Evolutionary conservation across 2,329 filamentous ascomycete genomes (phyloP), one percentile per base, ranked within the genome.

Genomic region (Chaetomiaceae sp.): DNA sequence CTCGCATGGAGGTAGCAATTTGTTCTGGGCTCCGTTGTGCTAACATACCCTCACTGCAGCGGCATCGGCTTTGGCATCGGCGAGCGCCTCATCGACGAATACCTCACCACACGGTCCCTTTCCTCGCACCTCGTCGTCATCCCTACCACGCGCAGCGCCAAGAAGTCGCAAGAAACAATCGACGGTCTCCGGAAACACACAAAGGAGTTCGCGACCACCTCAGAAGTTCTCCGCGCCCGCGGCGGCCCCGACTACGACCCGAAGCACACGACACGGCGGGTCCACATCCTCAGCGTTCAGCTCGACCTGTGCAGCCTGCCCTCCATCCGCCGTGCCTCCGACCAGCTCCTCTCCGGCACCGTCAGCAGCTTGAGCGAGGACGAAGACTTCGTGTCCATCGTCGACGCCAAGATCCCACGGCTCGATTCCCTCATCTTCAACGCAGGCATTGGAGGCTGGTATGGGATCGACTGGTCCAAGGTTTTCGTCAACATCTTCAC

Each of bases 371-470:
- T 73, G 13, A 55, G 65, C 30, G 63, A 66, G 10, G 67, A 66
- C 4, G 56, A 65, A 33, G 63, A 67, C 42, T 61, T 63, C 31
- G 68, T 70, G 55, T 66, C 67, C 31, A 62, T 75, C 33, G 64
- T 63, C 17, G 66, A 73, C 34, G 70, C 81, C 17, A 69, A 69
- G 17, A 73, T 89, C 35, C 84, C 87, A 2, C 82, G 85, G 56
- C 74, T 99, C 25, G 89, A 97, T 67, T 79, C 79, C 2, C 75
- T 93, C 19, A 75, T 97, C 33, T 85, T 88, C 65, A 96, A 96
- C 68, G 92, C 92, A 14, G 93, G 91, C 0, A 85, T 92, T 34
- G 89, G 90, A 19, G 90, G 89, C 2, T 96, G 89, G 87, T 79
- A 75, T 0, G 88, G 87, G n/a, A 66, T 95, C 51, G 72, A 89